These are phyloP conservation scores for Leccinum angustisporum DNA, from an alignment of 1,284 basidiomycete species.

Conservation along the genomic window DNA sequence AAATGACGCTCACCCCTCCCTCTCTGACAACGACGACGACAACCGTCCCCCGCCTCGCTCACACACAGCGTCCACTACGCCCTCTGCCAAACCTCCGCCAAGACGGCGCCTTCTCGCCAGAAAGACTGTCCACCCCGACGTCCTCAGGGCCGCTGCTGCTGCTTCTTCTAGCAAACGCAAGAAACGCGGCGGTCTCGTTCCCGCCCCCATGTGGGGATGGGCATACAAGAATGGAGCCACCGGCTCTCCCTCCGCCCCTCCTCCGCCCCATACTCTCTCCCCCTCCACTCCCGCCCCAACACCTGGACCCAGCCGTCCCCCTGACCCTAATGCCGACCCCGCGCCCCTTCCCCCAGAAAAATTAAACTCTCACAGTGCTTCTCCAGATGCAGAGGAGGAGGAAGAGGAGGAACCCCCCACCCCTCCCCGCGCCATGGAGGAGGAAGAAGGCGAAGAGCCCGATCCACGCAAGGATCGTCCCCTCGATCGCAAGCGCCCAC, in stretches of 20 bases:
- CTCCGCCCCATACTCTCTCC: conserved; percentile 9
- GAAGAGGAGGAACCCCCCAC: conserved; percentile 50
- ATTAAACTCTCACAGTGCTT: conserved; percentile 22
- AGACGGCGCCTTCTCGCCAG: conserved; percentile 12
- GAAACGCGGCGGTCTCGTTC: conserved; percentile 67
- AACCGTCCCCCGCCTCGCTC: conserved; percentile 23
- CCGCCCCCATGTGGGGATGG: conserved; percentile 79
- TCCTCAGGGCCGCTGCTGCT: conserved; percentile 12
- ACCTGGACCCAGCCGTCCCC: conserved; percentile 16
- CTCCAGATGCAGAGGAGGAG: conserved; percentile 44
- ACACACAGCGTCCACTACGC: conserved; percentile 15
- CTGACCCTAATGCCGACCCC: conserved; percentile 1
- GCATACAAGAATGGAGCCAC: conserved; percentile 43
- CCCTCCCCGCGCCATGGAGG: conserved; percentile 58
- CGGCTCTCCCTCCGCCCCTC: conserved; percentile 14
- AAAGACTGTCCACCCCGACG: conserved; percentile 2
- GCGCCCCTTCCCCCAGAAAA: conserved; percentile 3
- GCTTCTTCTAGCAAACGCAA: conserved; percentile 41
- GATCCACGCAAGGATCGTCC: conserved; percentile 37
- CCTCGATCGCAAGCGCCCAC: conserved; percentile 21
- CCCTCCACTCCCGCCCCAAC: neutral
- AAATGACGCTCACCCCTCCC: conserved; percentile 12
- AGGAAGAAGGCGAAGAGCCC: conserved; percentile 59
- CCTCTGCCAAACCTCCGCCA: conserved; percentile 9
- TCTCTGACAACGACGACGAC: conserved; percentile 26